Evolutionary conservation across 2,329 filamentous ascomycete species (phyloP), one percentile per base, ranked within the genome.

Genomic region (Pseudogymnoascus sp.): DNA sequence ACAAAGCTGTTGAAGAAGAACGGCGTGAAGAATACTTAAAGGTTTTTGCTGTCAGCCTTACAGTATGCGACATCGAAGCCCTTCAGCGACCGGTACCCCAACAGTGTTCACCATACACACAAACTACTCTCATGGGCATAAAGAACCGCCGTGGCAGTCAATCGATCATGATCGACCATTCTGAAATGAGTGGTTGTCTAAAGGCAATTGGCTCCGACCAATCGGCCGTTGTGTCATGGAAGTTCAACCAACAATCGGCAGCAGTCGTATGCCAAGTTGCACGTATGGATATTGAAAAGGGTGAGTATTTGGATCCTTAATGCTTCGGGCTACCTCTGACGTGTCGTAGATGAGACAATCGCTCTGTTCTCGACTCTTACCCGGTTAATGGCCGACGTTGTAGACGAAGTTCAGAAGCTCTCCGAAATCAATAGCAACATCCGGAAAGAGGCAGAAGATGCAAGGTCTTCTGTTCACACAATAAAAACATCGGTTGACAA

Each of bases 161-260:
- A 14, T 61, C 62, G 68, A 63, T 66, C 50, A 57, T 70, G 62
- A 62, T 58, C 65, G 64, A 63, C 58, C 59, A 65, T 4, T 65
- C 72, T 25, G 58, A 72, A 16, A 65, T 86, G 22, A 74, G 76
- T 50, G 67, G 73, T 8, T 89, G 86, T 65, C 72, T 86, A 4
- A 75, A 73, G 50, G 78, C 78, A 4, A 71, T 88, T 1, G 79
- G 81, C 50, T 77, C 77, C 16, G 76, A 79, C 22, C 77, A 80
- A 1, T 83, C 84, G 47, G 81, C 77, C 69, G 88, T 85, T 84
- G 86, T 79, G 1, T 86, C 83, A 22, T 88, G 85, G 73, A 83
- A 81, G 65, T 86, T 85, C 70, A 82, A 78, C 62, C 77, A 79
- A 61, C 82, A 86, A 61, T 84, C 85, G 65, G 84, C 84, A 2